Evolutionary conservation across 768 basidiomycete species (phyloP).

Genomic region (Kwoniella bestiolae): DNA sequence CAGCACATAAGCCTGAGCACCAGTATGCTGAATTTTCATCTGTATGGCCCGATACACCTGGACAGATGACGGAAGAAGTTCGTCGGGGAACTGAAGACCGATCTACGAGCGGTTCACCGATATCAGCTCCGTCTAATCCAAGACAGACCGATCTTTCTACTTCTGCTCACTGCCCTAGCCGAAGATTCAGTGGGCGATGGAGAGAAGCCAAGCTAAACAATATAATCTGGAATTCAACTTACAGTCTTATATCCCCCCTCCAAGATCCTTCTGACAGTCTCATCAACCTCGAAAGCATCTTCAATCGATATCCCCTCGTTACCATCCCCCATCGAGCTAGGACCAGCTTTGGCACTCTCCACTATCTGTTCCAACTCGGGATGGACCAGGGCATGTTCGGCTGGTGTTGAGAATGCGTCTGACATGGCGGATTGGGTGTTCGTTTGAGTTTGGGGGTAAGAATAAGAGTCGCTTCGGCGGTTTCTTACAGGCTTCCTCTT

Average conservation of each 20-base stretch:
- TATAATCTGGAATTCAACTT: slow-evolving; percentile 36
- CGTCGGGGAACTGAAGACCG: slow-evolving; percentile 94
- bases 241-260: slow-evolving; percentile 73
- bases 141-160: not conserved
- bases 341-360: slow-evolving; percentile 23
- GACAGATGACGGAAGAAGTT: slow-evolving; percentile 83
- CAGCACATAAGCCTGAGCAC: slow-evolving; percentile 78
- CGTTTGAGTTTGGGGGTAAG: not conserved
- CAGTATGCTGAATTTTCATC: slow-evolving; percentile 51
- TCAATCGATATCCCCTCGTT: slow-evolving; percentile 57
- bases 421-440: slow-evolving; percentile 25
- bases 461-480: too few species aligned
- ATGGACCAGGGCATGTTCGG: slow-evolving; percentile 53
- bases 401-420: slow-evolving; percentile 52
- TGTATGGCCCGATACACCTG: slow-evolving; percentile 76
- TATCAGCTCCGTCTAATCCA: not conserved
- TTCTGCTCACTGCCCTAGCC: too few species aligned
- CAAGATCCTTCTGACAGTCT: slow-evolving; percentile 68
- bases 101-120: slow-evolving; percentile 57
- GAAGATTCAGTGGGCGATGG: too few species aligned
- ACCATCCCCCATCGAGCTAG: slow-evolving; percentile 39
- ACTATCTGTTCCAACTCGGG: slow-evolving; percentile 30
- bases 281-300: slow-evolving; percentile 74
- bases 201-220: too few species aligned
- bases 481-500: too few species aligned